Base-by-base conservation (phyloP, 1,139 yeast genomes). In the Geotrichum carabidarum region DNA sequence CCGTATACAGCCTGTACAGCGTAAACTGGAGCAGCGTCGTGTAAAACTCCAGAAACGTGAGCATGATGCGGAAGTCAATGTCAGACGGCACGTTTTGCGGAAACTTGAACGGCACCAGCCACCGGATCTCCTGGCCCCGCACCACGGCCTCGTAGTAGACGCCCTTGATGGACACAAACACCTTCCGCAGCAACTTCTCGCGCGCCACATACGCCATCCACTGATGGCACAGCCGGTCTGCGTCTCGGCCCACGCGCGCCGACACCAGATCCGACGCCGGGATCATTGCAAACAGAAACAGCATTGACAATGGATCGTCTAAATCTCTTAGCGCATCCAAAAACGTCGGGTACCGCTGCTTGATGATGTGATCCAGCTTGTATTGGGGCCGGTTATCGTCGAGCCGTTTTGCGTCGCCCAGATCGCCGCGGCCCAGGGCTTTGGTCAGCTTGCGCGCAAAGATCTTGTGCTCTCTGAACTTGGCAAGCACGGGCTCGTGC, bases 61-160 rank as follows among this genome's bases (percentile, higher is more conserved):
- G 78, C 99, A 93, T 93, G 74, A 93, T 89, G 72, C 95, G 82
- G 77, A 94, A 91, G 74, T 93, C 99, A 59, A 93, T 85, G 70
- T 93, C 99, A 48, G 84, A 74, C 45, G 99, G 99, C 64, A 93
- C 86, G 70, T 87, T 86, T 69, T 93, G 95, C 22, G 99, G 96
- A 75, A 91, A 93, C 71, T 90, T 91, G 79, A 85, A 93, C 31
- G 99, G 99, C 50, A 89, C 95, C 60, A 93, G 80, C 99, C 99
- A 93, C 74, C 94, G 82, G 51, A 93, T 78, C 63, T 88, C 96
- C 71, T 91, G 96, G 58, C 99, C 99, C 69, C 80, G 83, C 48
- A 93, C 83, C 59, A 71, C 81, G 41, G 97, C 98, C 71, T 91
- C 91, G 69, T 93, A 94, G 73, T 93, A 93, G 27, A 91, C 95